phyloP scores from a whole-genome alignment of 257 asterid species.

The Solanum dulcamara region DNA sequence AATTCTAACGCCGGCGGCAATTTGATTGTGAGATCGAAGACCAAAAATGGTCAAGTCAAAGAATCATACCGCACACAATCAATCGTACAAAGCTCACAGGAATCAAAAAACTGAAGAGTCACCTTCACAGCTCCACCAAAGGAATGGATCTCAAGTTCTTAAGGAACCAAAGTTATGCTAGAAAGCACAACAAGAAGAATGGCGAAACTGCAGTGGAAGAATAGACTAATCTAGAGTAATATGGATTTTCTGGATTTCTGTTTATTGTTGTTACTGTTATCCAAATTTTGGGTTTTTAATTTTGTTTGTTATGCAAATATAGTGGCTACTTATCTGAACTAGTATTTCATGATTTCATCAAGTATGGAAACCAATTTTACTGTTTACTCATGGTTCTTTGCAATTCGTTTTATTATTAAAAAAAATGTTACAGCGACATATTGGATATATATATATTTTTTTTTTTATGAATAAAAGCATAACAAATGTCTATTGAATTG shows the following conservation, averaged over 20 bases:
- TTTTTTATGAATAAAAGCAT: too few species aligned
- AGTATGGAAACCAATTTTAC: background rate
- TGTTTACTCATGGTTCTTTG: background rate
- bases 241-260: background rate
- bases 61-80: conserved; percentile 93
- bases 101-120: conserved; percentile 79
- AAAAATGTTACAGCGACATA: too few species aligned
- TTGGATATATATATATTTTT: too few species aligned
- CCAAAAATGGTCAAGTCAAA: conserved; percentile 72
- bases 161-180: conserved; percentile 20
- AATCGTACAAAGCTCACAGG: conserved; percentile 77
- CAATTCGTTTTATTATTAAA: background rate
- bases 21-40: background rate
- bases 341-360: background rate
- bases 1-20: too few species aligned
- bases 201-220: conserved; percentile 1
- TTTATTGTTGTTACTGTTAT: background rate
- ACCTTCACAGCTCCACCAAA: conserved; percentile 74
- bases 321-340: background rate
- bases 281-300: background rate
- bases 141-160: conserved; percentile 34
- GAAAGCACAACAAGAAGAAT: conserved; percentile 13
- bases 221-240: background rate
- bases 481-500: too few species aligned
- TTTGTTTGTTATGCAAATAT: background rate